Evolutionary conservation across 352 stramenopile species (phyloP).

Genomic region (Globisporangium cederbergense): DNA sequence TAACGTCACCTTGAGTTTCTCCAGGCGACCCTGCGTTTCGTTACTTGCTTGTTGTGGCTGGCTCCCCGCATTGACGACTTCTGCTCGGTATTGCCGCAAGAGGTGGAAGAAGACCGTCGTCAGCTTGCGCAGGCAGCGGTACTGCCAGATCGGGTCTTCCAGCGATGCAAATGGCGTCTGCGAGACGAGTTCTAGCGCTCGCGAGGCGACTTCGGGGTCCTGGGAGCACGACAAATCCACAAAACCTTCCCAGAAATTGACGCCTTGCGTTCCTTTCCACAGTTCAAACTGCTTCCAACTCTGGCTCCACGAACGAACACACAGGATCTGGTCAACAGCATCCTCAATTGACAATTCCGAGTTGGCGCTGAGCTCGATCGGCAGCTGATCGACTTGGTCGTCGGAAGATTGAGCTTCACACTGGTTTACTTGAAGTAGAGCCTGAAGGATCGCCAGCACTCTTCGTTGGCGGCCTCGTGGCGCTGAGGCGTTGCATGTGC

Average conservation of each 20-base stretch:
- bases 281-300: constrained; percentile 35
- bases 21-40: constrained; percentile 24
- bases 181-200: constrained; percentile 47
- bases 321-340: constrained; percentile 31
- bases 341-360: constrained; percentile 11
- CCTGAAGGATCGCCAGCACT: constrained; percentile 39
- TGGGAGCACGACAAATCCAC: constrained; percentile 48
- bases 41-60: neutral
- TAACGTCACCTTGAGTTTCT: constrained; percentile 47
- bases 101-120: constrained; percentile 51
- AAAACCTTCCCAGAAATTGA: constrained; percentile 62
- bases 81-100: constrained; percentile 42
- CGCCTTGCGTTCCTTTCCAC: constrained; percentile 47
- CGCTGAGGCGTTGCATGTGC: constrained; percentile 26
- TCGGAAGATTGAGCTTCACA: constrained; percentile 16
- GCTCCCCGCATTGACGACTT: constrained; percentile 25
- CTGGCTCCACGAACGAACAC: constrained; percentile 27
- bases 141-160: constrained; percentile 74
- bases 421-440: constrained; percentile 30
- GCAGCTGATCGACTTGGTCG: constrained; percentile 9
- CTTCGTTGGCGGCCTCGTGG: constrained; percentile 25
- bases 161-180: constrained; percentile 60
- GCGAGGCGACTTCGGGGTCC: constrained; percentile 33
- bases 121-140: constrained; percentile 63
- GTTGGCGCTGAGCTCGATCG: constrained; percentile 19